Conservation (phyloP, 139 green algal genomes). For the Volvox africanus region DNA sequence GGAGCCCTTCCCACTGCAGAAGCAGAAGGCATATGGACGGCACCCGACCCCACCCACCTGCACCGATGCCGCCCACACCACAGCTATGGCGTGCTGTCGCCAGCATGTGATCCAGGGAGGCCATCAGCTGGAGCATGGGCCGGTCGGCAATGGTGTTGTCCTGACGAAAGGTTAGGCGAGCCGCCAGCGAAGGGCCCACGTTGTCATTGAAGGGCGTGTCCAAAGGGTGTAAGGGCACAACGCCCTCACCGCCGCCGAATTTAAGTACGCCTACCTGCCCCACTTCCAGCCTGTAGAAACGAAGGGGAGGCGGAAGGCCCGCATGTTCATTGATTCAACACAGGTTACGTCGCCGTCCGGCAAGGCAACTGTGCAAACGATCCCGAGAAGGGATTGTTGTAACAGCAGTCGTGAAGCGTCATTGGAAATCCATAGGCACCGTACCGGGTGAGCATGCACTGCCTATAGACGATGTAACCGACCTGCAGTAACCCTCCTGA, state of each 20-base stretch:
- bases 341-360: too few species aligned
- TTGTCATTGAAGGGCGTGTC: slow-evolving; percentile 88
- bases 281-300: slow-evolving; percentile 61
- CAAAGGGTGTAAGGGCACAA: slow-evolving; percentile 86
- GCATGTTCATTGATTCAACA: too few species aligned
- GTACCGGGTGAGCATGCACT: too few species aligned
- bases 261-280: slow-evolving; percentile 93
- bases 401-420: too few species aligned
- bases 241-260: slow-evolving; percentile 88
- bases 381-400: too few species aligned
- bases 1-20: too few species aligned
- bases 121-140: slow-evolving; percentile 91
- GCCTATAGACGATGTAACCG: too few species aligned
- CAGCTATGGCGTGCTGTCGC: slow-evolving; percentile 71
- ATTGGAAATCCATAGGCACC: too few species aligned
- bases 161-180: slow-evolving; percentile 79
- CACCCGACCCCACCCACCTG: neutral
- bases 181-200: slow-evolving; percentile 83
- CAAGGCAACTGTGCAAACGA: too few species aligned
- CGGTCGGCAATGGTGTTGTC: slow-evolving; percentile 97
- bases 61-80: slow-evolving; percentile 55
- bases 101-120: slow-evolving; percentile 80
- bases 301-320: too few species aligned
- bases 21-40: too few species aligned
- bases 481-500: too few species aligned